Base-by-base conservation (phyloP, 176 grass and related monocot genomes). In the Cenchrus fungigraminus region DNA sequence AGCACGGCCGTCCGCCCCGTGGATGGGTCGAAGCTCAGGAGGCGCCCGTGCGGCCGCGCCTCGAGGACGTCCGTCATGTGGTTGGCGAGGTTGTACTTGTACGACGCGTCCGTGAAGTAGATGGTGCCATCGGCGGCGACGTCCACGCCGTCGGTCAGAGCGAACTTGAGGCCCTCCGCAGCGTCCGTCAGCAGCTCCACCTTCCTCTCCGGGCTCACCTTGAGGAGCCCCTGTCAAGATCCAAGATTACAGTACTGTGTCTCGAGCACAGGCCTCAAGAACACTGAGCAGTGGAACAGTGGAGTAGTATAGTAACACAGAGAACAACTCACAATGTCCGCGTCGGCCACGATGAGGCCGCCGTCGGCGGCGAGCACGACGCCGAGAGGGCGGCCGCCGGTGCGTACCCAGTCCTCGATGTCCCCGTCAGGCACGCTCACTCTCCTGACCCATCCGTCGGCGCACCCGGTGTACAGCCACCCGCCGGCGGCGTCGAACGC, bases 51-150 rank as follows among this genome's bases (percentile, higher is more conserved):
- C 0, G 95, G 92, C 22, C 84, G 92, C 19, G 52, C 84, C 86
- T 89, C 90, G 2, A 97, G 84, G 19, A 91, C 12, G 65, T 91
- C 95, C 37, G 66, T 0, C 74, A 86, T 76, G 79, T 73, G 47
- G 12, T 85, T 55, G 9, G 28, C 59, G 0, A 93, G 32, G 81
- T 22, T 76, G 69, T 91, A 81, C 71, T 93, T 97, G 76, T 94
- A 86, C 12, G 92, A 93, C 52, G 95, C 95, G 68, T 97, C 92
- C 0, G 95, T 97, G 84, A 94, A 94, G 77, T 94, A 97, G 85
- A 97, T 73, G 43, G 45, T 65, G 51, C 95, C 92, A 53, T 94
- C 88, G 19, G n/a, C 80, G 22, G 95, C 92, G 72, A 97, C 82
- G 86, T 97, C 95, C 12, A 97, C 74, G 61, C 92, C 92, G 78